Base-by-base conservation (phyloP, 73 alveolate species). In the Paramecium octaurelia region DNA sequence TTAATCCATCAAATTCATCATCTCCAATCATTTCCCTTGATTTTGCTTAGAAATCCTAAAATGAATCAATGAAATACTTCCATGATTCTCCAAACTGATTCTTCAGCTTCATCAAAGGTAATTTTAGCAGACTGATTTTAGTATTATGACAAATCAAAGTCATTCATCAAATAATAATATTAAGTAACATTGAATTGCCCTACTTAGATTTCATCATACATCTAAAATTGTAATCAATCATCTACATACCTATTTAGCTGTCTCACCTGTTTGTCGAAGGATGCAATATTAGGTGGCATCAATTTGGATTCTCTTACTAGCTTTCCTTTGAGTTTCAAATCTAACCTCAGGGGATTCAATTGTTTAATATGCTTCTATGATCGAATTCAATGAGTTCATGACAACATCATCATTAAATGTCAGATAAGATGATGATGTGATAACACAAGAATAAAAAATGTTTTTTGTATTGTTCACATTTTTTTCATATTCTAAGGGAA, bases 401-500 rank as follows among this genome's bases (percentile, higher is more conserved):
- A 34, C 75, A 21, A 40, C 71, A 1, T 27, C 70, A 44, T 80
- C 70, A 80, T 27, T 80, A 21, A 12, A 44, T 6, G 29, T 42
- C 31, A 43, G 24, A 46, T 11, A 80, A 6, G 70, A 9, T 23
- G 48, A 80, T 42, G 91, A 44, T 31, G 76, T 42, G 2, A 80
- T 48, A 16, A 80, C 6, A 64, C 91, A 80, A 11, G 91, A 80
- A 35, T 80, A 80, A 35, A 80, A 80, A 40, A 80, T 80, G 75
- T 80, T 80, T 44, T 60, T 40, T 44, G 60, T 36, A 11, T 73
- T 73, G 87, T 73, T 73, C 16, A 73, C 18, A 73, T 40, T 73
- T 20, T 38, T 14, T 38, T 71, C 86, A 36, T 35, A 0, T 71
- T 35, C 86, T 71, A 35, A 64, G 4, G 60, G 54, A 34, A 18